Conservation (phyloP, 345 rosid species). For the Adansonia digitata region DNA sequence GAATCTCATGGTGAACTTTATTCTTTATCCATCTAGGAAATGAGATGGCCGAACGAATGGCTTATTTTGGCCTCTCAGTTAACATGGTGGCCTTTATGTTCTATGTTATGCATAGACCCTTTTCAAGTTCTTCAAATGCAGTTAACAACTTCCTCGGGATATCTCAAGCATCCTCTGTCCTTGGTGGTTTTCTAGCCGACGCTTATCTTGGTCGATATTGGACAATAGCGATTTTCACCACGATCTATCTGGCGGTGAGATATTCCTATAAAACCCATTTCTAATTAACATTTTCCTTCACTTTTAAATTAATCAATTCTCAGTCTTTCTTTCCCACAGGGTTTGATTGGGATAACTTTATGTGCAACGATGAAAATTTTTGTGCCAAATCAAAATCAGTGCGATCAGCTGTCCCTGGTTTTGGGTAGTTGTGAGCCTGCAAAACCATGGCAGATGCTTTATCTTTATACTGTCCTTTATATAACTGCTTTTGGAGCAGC, state of each 20-base stretch:
- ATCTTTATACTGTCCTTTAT: conserved; percentile 68
- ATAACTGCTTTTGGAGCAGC: conserved; percentile 87
- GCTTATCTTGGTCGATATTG: conserved; percentile 93
- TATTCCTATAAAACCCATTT: background rate
- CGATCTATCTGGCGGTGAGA: conserved; percentile 73
- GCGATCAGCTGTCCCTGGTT: conserved; percentile 60
- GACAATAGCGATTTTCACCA: conserved; percentile 91
- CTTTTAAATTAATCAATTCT: background rate
- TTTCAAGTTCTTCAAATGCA: conserved; percentile 71
- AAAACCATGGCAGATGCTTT: conserved; percentile 79
- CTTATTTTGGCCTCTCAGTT: conserved; percentile 84
- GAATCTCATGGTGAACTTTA: background rate
- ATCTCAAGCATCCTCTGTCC: conserved; percentile 85
- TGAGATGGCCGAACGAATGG: conserved; percentile 97
- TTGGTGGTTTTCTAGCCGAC: conserved; percentile 92
- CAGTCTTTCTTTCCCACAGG: conserved; percentile 42
- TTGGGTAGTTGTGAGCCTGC: conserved; percentile 68
- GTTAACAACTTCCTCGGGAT: conserved; percentile 90
- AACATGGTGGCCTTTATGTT: conserved; percentile 96
- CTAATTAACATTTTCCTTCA: background rate
- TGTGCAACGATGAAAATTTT: conserved; percentile 57
- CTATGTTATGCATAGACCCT: conserved; percentile 81
- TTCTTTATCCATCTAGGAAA: conserved; percentile 46
- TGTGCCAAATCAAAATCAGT: conserved; percentile 55
- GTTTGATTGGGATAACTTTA: conserved; percentile 81